Base-by-base conservation (phyloP, 2,329 filamentous ascomycete species). In the Hortaea werneckii region DNA sequence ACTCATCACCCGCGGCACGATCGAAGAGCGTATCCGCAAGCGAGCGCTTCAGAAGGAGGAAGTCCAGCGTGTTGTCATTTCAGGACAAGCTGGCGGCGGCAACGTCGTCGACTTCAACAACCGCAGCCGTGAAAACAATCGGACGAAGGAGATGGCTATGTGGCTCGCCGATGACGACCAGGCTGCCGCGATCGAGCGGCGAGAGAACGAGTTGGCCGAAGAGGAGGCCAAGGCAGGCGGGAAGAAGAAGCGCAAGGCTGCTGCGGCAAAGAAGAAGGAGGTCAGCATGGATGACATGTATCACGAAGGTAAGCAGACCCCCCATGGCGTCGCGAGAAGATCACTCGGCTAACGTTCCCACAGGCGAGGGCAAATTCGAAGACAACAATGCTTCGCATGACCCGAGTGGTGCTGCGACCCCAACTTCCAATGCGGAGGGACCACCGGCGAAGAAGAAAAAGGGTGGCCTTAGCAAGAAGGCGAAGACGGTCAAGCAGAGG, bases 101-200 rank as follows among this genome's bases (percentile, higher is more conserved):
- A 50, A 46, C 20, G 53, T 57, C 13, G 90, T 96, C 51, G 92
- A 96, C 72, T 96, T 98, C 75, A 96, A 94, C 65, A 92, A 90
- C 43, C 83, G 92, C 44, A 50, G 50, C 27, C 77, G 84, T 5
- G 90, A 95, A 71, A 95, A 94, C 68, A 95, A 94, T 68, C 81
- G 89, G 52, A 95, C 94, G 63, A 94, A 94, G 68, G 92, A 98
- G 61, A 96, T 96, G 67, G 92, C 92, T 40, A 85, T 96, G 83
- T 96, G 92, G 92, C 81, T 98, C 52, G 90, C 90, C 12, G 92
- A 98, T 62, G 92, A 96, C 55, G 90, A 96, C 47, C 87, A 96
- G 64, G 92, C 88, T 1, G 90, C 92, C 59, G 77, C 92, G 65
- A 90, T 98, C 61, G 90, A 95, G 69, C 81, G 84, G 53, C 88